Evolutionary conservation across 768 basidiomycete species (phyloP), one percentile per base, ranked within the genome.

Genomic region (Boletus eberwhitei): DNA sequence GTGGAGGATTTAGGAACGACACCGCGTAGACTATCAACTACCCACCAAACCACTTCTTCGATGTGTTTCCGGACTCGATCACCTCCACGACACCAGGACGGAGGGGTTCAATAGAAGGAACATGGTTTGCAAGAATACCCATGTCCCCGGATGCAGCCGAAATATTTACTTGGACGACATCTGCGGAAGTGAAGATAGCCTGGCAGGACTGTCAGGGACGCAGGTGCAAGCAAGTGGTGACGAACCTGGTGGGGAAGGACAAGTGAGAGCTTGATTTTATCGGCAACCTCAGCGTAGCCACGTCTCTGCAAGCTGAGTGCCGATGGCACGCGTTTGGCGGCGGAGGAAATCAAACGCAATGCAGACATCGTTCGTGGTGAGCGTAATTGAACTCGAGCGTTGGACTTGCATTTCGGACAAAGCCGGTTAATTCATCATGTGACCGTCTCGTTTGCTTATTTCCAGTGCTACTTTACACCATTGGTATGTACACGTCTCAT

Each of bases 61-160:
- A 82, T 36, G 79, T 72, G 67, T 81, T 82, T 48, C 77, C 79
- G 12, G 85, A 75, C 76, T 98, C 96, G 60, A 98, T 84, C 62
- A 99, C 88, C 74, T 99, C 97, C 50, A 99, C 79, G 54, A 98
- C 80, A 70, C 97, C 97, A 39, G 97, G 89, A 68, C 91, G 90
- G 51, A 99, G 80, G 45, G 96, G 81, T 73, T 99, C 97, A 54
- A 98, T 89, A n/a, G 93, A 90, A 31, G 97, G 88, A 52, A 98
- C 94, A 75, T 99, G 97, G 81, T 96, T 97, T 64, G 96, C 93
- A 57, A 99, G 86, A 65, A 99, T 91, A 79, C 97, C 97, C 94
- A 98, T 98, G 75, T 98, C 95, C 67, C 97, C 97, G 4, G 92
- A 87, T 52, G 87, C 91, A 38, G 94, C 97, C 35, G 94, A 77